A percentile compares a stretch with the other conserved stretches of the same genome.
These are phyloP conservation scores for Daedalea quercina DNA, from an alignment of 768 basidiomycete species.

Conservation along the genomic window DNA sequence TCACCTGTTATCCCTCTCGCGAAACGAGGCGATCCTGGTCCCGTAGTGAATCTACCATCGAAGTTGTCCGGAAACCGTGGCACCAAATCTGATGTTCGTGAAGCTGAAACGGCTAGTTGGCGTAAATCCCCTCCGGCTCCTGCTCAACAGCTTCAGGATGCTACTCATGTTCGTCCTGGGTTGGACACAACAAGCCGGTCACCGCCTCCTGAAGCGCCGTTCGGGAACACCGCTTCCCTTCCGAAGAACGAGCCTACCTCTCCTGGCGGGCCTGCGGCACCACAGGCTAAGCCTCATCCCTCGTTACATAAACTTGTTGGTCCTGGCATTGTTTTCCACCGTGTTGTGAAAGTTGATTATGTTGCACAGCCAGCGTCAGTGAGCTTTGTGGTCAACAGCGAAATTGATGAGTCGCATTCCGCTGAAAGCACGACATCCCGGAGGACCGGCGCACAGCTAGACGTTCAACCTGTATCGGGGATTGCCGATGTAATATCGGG, in stretches of 20 bases:
- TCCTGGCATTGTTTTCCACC: slow-evolving; percentile 67
- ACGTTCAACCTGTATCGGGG: no score
- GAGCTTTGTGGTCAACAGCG: slow-evolving; percentile 75
- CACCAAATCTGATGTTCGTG: slow-evolving; percentile 16
- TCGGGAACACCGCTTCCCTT: slow-evolving; percentile 11
- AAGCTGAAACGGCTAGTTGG: slow-evolving; percentile 33
- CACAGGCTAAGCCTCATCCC: slow-evolving; percentile 37
- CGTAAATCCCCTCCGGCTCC: slow-evolving; percentile 25
- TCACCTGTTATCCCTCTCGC: slow-evolving; percentile 3
- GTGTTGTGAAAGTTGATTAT: slow-evolving; percentile 50
- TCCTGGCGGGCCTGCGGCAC: slow-evolving; percentile 24
- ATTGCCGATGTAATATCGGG: no score
- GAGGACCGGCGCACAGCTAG: no score
- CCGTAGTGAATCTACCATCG: slow-evolving; percentile 35
- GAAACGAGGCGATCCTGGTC: slow-evolving; percentile 10
- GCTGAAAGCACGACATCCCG: background rate
- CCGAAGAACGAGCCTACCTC: background rate
- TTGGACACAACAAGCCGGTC: slow-evolving; percentile 61
- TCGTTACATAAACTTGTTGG: slow-evolving; percentile 70
- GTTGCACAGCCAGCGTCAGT: slow-evolving; percentile 47
- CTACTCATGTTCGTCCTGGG: slow-evolving; percentile 9
- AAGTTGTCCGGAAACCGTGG: slow-evolving; percentile 9
- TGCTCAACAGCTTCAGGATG: slow-evolving; percentile 2
- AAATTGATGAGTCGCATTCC: slow-evolving; percentile 41
- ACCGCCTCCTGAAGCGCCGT: slow-evolving; percentile 49